Conservation (phyloP, 2,329 filamentous ascomycete species). For the Colletotrichum sp. region DNA sequence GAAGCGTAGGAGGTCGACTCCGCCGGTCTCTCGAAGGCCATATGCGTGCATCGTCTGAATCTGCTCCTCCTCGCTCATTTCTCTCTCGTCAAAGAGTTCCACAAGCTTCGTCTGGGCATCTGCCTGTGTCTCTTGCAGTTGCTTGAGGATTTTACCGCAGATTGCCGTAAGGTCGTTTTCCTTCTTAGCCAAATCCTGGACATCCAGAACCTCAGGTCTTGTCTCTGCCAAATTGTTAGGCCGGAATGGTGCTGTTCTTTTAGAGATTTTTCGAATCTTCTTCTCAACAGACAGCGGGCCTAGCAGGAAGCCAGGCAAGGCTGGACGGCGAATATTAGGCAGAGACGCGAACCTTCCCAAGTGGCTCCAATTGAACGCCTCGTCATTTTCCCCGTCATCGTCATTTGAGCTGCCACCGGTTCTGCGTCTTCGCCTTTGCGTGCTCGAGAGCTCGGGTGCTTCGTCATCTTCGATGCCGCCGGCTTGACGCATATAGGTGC, state of each 20-base stretch:
- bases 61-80: conserved; percentile 50
- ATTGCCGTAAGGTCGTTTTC: conserved; percentile 80
- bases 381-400: conserved; percentile 73
- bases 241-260: conserved; percentile 74
- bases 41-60: conserved; percentile 66
- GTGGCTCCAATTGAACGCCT: conserved; percentile 85
- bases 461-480: conserved; percentile 58
- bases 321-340: conserved; percentile 74
- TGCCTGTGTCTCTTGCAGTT: conserved; percentile 57
- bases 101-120: conserved; percentile 52
- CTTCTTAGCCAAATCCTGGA: conserved; percentile 77
- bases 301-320: conserved; percentile 82
- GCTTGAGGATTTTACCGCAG: conserved; percentile 74
- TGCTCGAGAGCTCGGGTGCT: conserved; percentile 54
- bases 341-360: conserved; percentile 81
- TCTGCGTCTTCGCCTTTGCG: conserved; percentile 50
- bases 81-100: conserved; percentile 39
- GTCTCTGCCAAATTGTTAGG: conserved; percentile 73
- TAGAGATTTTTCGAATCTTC: conserved; percentile 72
- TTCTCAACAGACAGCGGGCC: conserved; percentile 91
- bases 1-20: conserved; percentile 83
- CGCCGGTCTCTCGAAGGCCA: conserved; percentile 70
- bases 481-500: conserved; percentile 81
- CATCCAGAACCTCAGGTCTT: conserved; percentile 77
- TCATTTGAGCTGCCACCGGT: conserved; percentile 48